These are phyloP conservation scores for Porodaedalea pini DNA, from an alignment of 1,284 basidiomycete species.

Conservation along the genomic window DNA sequence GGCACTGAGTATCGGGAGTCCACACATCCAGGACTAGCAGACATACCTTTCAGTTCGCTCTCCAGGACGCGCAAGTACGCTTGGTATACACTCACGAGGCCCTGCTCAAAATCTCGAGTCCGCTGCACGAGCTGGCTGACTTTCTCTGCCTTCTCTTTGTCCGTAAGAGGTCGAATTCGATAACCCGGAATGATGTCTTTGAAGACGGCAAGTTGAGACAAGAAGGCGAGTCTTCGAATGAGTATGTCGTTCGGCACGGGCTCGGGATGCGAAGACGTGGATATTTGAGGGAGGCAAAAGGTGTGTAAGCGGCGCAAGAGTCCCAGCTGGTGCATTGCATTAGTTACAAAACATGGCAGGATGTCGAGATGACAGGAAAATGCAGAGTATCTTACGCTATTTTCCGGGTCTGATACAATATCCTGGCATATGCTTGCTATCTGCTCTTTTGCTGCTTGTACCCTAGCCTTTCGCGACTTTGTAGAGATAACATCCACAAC, in stretches of 20 bases:
- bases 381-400: constrained; percentile 52
- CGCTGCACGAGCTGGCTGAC: constrained; percentile 91
- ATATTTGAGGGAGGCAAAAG: constrained; percentile 73
- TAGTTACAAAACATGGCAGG: constrained; percentile 24
- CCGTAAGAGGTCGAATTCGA: constrained; percentile 84
- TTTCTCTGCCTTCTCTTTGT: constrained; percentile 88
- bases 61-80: constrained; percentile 85
- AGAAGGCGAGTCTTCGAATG: constrained; percentile 84
- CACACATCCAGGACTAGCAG: constrained; percentile 1
- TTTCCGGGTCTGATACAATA: constrained; percentile 82
- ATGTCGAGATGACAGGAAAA: constrained; percentile 18
- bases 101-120: constrained; percentile 94
- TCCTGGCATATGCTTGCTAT: constrained; percentile 88
- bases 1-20: constrained; percentile 24
- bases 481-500: constrained; percentile 72
- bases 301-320: constrained; percentile 83
- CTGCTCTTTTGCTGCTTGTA: constrained; percentile 85
- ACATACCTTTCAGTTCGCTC: constrained; percentile 76
- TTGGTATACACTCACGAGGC: constrained; percentile 89
- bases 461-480: constrained; percentile 62
- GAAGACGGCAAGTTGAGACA: constrained; percentile 93
- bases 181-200: constrained; percentile 94
- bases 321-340: constrained; percentile 59
- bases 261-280: constrained; percentile 60
- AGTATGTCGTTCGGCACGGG: constrained; percentile 75